These are phyloP conservation scores for Fraxinus floribunda DNA, from an alignment of 305 asterid genomes.

Conservation along the genomic window DNA sequence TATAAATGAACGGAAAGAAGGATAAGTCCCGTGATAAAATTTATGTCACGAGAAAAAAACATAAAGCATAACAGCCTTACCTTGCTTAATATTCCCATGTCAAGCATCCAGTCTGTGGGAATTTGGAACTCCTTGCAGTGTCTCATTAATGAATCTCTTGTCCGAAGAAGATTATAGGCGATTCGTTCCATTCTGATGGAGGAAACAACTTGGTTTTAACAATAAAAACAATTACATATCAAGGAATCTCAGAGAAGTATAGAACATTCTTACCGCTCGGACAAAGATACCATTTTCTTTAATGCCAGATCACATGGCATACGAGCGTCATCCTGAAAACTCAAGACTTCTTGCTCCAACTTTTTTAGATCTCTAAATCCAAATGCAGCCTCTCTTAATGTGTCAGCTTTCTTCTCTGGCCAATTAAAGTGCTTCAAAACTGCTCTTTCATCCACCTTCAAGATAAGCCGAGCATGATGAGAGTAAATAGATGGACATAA, in stretches of 20 bases:
- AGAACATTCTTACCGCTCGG: conserved; percentile 59
- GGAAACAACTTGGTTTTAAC: background rate
- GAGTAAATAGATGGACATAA: conserved; percentile 5
- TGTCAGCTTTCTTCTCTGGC: conserved; percentile 94
- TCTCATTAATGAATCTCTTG: conserved; percentile 69
- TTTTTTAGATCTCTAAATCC: conserved; percentile 79
- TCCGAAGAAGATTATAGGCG: conserved; percentile 64
- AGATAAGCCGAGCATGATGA: conserved; percentile 14
- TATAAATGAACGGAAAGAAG: background rate
- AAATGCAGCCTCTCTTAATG: conserved; percentile 88
- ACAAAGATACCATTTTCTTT: conserved; percentile 76
- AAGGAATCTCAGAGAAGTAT: background rate
- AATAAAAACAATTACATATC: background rate
- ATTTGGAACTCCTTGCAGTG: conserved; percentile 75
- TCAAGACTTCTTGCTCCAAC: conserved; percentile 68
- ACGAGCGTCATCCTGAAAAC: conserved; percentile 62
- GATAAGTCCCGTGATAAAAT: background rate
- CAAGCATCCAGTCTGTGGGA: conserved; percentile 88
- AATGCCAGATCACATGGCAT: conserved; percentile 67
- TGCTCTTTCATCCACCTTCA: conserved; percentile 91
- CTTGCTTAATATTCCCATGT: conserved; percentile 79
- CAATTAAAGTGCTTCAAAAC: conserved; percentile 91
- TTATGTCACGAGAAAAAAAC: background rate
- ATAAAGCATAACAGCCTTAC: conserved; percentile 26
- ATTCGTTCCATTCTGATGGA: conserved; percentile 70